Percentiles rank a stretch among this genome's conserved stretches.
phyloP scores from a whole-genome alignment of 805 yeast species.

The Starmerella khaoyaiensis region DNA sequence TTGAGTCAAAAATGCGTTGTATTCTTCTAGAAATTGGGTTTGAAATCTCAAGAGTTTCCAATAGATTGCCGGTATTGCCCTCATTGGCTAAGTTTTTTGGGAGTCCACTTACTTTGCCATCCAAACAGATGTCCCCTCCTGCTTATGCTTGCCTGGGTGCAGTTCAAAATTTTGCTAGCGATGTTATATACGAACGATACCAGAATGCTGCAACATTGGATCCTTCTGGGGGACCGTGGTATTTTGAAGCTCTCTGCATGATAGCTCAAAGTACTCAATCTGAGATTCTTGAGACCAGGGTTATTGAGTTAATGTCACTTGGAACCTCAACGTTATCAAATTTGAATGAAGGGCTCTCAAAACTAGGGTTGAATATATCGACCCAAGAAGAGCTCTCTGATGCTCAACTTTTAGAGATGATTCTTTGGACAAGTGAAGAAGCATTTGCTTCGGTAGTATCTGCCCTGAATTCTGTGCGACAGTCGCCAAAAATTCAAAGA shows the following conservation, averaged over 20 bases:
- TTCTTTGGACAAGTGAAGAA: conserved; percentile 3
- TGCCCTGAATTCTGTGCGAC: conserved; percentile 8
- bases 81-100: conserved; percentile 5
- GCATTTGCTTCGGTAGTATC: neutral
- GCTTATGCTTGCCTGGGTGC: conserved; percentile 19
- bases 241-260: conserved; percentile 44
- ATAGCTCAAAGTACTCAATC: conserved; percentile 39
- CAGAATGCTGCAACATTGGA: conserved; percentile 34
- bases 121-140: conserved; percentile 11
- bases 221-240: conserved; percentile 33
- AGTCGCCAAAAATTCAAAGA: conserved; percentile 1
- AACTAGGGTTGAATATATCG: conserved; percentile 26
- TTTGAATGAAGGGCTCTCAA: conserved; percentile 30
- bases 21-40: conserved; percentile 10
- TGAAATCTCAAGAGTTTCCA: conserved; percentile 1
- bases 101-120: neutral
- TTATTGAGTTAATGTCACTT: conserved; percentile 37
- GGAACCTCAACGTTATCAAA: conserved; percentile 44
- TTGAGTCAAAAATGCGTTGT: conserved; percentile 8
- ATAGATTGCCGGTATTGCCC: conserved; percentile 5
- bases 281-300: conserved; percentile 34
- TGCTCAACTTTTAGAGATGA: conserved; percentile 13
- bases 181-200: conserved; percentile 37
- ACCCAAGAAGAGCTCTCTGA: conserved; percentile 11
- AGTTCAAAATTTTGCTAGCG: conserved; percentile 29